Base-by-base conservation (phyloP, 306 rosid species). In the Quercus alba region DNA sequence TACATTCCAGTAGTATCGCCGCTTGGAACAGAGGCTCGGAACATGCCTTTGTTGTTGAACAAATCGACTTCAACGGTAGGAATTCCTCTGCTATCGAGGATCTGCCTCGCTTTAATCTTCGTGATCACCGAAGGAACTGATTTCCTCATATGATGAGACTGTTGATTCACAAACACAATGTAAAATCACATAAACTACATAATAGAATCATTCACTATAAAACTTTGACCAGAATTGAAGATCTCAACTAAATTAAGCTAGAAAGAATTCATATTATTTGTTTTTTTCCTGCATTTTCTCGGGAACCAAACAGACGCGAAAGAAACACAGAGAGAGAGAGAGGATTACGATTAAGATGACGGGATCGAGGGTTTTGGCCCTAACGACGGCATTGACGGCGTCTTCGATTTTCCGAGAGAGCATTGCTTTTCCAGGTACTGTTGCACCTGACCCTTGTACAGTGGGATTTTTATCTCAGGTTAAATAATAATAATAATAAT, bases 401-500 rank as follows among this genome's bases (percentile, higher is more conserved):
- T 95, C 99, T 81, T 95, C 99, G 81, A 95, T 90, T 80, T 90
- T 95, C 77, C 99, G 92, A 28, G 98, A 93, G 57, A 95, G 98
- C 88, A 76, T 17, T 89, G 91, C 76, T 89, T 89, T 15, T 95
- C 97, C 25, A 95, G 88, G 78, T 91, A 95, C 61, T 93, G 97
- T 78, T 95, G 97, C 26, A 95, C 99, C 52, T 25, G 26, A 25
- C 26, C 26, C 26, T 25, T 25, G 26, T 25, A 25, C 26, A 25
- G 28, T 26, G 28, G 28, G 28, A 26, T 26, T 26, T 26, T 26
- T 26, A 26, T 26, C 28, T 26, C 28, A 26, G 28, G 3, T 26
- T 30, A 30, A 30, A 3, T 4, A 30, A 30, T 30, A 30, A 30
- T 30, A 31, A 31, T 26, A 26, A 26, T 26, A 26, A 5, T 31